phyloP scores from a whole-genome alignment of 2,329 filamentous ascomycete species.

The Aspergillus sp. region DNA sequence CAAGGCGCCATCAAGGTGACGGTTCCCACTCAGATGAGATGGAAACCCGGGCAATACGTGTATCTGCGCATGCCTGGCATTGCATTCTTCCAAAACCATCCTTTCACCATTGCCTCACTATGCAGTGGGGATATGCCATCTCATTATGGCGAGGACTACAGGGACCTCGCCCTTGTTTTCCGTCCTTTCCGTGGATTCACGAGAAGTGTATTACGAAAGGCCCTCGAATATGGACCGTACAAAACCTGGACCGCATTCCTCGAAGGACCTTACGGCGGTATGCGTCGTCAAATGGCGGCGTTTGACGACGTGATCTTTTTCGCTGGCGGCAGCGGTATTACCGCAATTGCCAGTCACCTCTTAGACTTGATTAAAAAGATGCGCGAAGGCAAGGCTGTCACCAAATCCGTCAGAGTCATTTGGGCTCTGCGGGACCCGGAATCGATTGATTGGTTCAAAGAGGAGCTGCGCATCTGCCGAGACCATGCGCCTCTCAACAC shows the following conservation, averaged over 20 bases:
- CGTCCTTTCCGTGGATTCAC: constrained; percentile 92
- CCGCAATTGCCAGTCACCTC: constrained; percentile 87
- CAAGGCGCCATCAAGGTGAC: constrained; percentile 97
- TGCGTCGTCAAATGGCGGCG: constrained; percentile 84
- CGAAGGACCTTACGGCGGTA: constrained; percentile 93
- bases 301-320: constrained; percentile 95
- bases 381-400: constrained; percentile 92
- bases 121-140: constrained; percentile 94
- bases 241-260: constrained; percentile 91
- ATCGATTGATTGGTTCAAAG: constrained; percentile 96
- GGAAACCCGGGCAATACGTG: constrained; percentile 92
- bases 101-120: constrained; percentile 90
- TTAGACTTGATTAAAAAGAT: constrained; percentile 95
- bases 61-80: constrained; percentile 94
- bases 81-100: constrained; percentile 88
- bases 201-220: constrained; percentile 77
- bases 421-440: constrained; percentile 92
- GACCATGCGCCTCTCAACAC: constrained; percentile 86
- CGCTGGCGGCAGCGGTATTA: constrained; percentile 92
- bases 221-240: constrained; percentile 83
- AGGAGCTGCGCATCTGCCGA: constrained; percentile 88
- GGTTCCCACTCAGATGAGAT: constrained; percentile 88
- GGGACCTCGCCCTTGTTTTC: constrained; percentile 90
- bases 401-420: constrained; percentile 86
- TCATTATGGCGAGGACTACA: constrained; percentile 82